These are phyloP conservation scores for Raphanus sativus DNA, from an alignment of 345 rosid species.

Conservation along the genomic window DNA sequence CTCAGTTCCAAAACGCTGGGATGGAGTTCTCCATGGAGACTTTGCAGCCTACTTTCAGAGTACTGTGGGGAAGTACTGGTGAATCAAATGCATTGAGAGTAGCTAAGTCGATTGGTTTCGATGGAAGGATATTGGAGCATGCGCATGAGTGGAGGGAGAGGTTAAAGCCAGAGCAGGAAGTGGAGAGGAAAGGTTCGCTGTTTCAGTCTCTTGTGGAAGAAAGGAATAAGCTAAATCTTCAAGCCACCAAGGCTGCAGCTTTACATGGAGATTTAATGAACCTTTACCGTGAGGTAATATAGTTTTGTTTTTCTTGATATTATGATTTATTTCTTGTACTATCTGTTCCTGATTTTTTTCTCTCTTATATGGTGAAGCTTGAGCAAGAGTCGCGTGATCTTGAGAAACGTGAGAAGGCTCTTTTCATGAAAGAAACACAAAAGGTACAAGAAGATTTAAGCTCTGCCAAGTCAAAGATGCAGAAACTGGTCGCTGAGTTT, in stretches of 20 bases:
- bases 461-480: constrained; percentile 53
- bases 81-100: constrained; percentile 82
- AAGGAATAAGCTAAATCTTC: constrained; percentile 64
- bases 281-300: constrained; percentile 64
- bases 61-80: constrained; percentile 87
- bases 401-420: constrained; percentile 53
- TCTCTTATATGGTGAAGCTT: constrained; percentile 49
- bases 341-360: background rate
- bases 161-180: constrained; percentile 69
- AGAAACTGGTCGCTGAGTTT: constrained; percentile 54
- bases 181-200: constrained; percentile 59
- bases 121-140: constrained; percentile 54
- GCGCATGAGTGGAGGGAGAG: constrained; percentile 74
- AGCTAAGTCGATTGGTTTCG: constrained; percentile 79
- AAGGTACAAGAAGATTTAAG: constrained; percentile 57
- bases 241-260: constrained; percentile 55
- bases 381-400: constrained; percentile 68
- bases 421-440: constrained; percentile 59
- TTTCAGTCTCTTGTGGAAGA: constrained; percentile 78
- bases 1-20: constrained; percentile 80
- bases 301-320: background rate
- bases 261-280: constrained; percentile 61
- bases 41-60: constrained; percentile 70
- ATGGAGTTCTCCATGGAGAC: constrained; percentile 91
- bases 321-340: background rate